Base-by-base conservation (phyloP, 2,329 filamentous ascomycete genomes). In the Phaeosphaeria sp. region DNA sequence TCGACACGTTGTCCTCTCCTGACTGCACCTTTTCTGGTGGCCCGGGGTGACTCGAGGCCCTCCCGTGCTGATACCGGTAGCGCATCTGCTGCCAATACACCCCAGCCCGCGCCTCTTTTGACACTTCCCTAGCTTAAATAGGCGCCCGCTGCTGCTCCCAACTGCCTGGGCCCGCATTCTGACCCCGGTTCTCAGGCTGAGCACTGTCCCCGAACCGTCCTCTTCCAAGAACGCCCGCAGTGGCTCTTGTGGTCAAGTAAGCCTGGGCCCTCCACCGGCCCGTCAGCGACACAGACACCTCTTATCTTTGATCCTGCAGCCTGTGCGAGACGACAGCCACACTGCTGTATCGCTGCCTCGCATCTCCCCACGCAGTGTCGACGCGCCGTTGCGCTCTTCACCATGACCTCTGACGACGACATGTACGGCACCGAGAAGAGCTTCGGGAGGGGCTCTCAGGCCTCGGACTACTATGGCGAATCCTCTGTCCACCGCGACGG, bases 401-500 rank as follows among this genome's bases (percentile, higher is more conserved):
- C 46, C 53, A 74, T 75, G 74, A 66, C 50, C 15, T 60, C 70
- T 55, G 71, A 74, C 61, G 73, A 74, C 67, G 74, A 77, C 58
- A 70, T 67, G 61, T 76, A 74, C 63, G 70, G 74, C 22, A 76
- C 73, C 18, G 74, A 77, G 56, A 77, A 77, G 73, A 75, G 73
- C 62, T 75, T 75, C 57, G 73, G 74, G n/a, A 66, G 73, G 44
- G 69, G 66, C 13, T 75, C 73, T 55, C 69, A 74, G 56, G 66
- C 58, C 49, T 74, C 71, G 33, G 68, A 74, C 56, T 75, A 74
- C 66, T 78, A 77, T 75, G 76, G 75, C 61, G 71, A 77, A 59
- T 74, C 74, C 15, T 72, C 72, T 6, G 57, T 64, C 18, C 73
- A 75, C 60, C 59, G 71, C 20, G 71, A 74, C 6, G 66, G 70